Evolutionary conservation across 1,284 basidiomycete species (phyloP), one percentile per base, ranked within the genome.

Genomic region (Neolentinus lepideus): DNA sequence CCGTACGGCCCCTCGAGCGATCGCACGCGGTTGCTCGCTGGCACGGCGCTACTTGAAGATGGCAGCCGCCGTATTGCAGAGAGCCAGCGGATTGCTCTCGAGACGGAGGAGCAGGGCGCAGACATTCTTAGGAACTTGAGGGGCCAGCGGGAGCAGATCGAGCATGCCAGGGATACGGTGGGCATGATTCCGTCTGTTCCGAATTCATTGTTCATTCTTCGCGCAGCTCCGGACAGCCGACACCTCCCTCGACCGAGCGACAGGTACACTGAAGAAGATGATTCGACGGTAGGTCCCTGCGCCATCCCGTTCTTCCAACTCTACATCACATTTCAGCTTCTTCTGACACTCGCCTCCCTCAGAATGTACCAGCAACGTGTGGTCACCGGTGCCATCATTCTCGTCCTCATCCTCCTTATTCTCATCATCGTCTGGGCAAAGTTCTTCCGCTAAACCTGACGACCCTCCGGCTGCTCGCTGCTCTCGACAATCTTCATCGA

Each of bases 61-160:
- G 90, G 91, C 6, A 80, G 87, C 1, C 79, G 85, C 59, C 78
- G 97, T 48, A 71, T 99, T 53, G 85, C 94, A 62, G 94, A 97
- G 60, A 93, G 90, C 19, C 93, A 98, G 60, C 80, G 94, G 22
- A 84, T 99, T 48, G 96, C 96, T 6, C 75, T 99, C 25, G 95
- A 99, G 76, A 98, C 97, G 9, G 97, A 99, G 72, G 87, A 92
- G 64, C 86, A 98, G 35, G 97, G 97, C 10, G 86, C 94, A 12
- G 94, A 94, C 63, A 98, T 99, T 64, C 69, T 99, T 59, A 71
- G 87, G 64, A 94, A 91, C 66, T 75, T 99, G 59, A 75, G 94
- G 53, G 76, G 80, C 1, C 97, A 99, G 74, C 74, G 97, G 60
- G 97, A 98, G 69, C 94, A 96, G 73, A 95, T 99, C 61, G 90